Evolutionary conservation across 1,139 yeast species (phyloP).

Genomic region (Diutina ranongensis): DNA sequence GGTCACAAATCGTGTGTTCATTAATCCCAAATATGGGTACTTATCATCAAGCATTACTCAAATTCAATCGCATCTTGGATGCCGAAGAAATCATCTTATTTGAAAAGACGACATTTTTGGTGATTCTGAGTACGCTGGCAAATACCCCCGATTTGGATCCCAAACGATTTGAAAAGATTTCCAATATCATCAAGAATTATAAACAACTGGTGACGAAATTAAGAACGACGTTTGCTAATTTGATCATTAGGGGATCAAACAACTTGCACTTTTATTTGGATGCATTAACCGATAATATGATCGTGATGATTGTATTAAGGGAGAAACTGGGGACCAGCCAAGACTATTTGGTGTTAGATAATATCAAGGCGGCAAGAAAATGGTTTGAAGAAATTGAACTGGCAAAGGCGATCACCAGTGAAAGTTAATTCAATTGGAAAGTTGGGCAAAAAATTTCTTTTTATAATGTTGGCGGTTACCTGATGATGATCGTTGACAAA

Average conservation of each 20-base stretch:
- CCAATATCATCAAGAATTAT: slow-evolving; percentile 87
- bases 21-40: slow-evolving; percentile 83
- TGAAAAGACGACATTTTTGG: slow-evolving; percentile 89
- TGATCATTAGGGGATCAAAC: slow-evolving; percentile 63
- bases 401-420: not conserved
- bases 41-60: slow-evolving; percentile 66
- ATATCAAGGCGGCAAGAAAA: slow-evolving; percentile 54
- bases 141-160: slow-evolving; percentile 44
- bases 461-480: too few relatives aligned
- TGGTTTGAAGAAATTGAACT: slow-evolving; percentile 53
- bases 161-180: slow-evolving; percentile 85
- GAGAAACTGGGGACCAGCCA: slow-evolving; percentile 20
- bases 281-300: slow-evolving; percentile 60
- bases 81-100: slow-evolving; percentile 88
- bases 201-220: slow-evolving; percentile 87
- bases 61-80: slow-evolving; percentile 63
- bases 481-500: too few relatives aligned
- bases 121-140: slow-evolving; percentile 56
- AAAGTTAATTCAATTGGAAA: too few relatives aligned
- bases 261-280: slow-evolving; percentile 60
- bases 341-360: slow-evolving; percentile 52
- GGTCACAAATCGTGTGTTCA: slow-evolving; percentile 95
- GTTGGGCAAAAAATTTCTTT: too few relatives aligned
- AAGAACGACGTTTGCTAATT: slow-evolving; percentile 70
- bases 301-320: slow-evolving; percentile 58